These are phyloP conservation scores for Hanseniaspora clermontiae DNA, from an alignment of 805 yeast species.

Conservation along the genomic window DNA sequence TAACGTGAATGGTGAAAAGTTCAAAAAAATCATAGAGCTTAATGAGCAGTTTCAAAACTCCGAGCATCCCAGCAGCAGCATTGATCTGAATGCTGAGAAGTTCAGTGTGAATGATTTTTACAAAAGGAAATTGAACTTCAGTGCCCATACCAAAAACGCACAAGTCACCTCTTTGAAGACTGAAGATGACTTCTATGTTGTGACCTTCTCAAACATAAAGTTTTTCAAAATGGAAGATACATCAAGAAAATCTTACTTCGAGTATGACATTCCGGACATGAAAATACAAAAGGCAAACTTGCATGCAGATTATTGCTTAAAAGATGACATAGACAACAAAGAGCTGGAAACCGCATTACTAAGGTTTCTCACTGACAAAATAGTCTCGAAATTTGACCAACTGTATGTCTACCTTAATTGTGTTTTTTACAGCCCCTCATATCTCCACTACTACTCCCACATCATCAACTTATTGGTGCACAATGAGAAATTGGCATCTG, in stretches of 20 bases:
- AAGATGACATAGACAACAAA: not conserved
- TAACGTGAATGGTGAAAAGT: conserved; percentile 10
- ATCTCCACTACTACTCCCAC: not conserved
- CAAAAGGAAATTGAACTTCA: not conserved
- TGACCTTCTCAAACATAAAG: conserved; percentile 1
- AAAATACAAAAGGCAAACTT: not conserved
- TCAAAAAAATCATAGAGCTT: conserved; percentile 1
- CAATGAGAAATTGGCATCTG: not conserved
- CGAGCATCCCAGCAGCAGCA: not conserved
- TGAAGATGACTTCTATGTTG: not conserved
- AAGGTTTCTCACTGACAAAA: not conserved
- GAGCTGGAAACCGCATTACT: not conserved
- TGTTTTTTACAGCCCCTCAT: not conserved
- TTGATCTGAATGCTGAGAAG: not conserved
- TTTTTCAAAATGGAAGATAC: conserved; percentile 8
- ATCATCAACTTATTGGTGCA: not conserved
- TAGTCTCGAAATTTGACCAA: conserved; percentile 1
- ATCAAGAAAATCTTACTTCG: conserved; percentile 3
- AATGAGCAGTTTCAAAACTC: not conserved
- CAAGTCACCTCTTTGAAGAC: not conserved
- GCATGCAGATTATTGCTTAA: not conserved
- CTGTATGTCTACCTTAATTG: not conserved
- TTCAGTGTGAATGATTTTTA: not conserved
- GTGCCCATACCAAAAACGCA: not conserved
- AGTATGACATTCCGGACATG: not conserved